Percentiles rank a stretch among this genome's conserved stretches.
Evolutionary conservation across 176 grass and related monocot species (phyloP).

Genomic region (Metroxylon sagu): DNA sequence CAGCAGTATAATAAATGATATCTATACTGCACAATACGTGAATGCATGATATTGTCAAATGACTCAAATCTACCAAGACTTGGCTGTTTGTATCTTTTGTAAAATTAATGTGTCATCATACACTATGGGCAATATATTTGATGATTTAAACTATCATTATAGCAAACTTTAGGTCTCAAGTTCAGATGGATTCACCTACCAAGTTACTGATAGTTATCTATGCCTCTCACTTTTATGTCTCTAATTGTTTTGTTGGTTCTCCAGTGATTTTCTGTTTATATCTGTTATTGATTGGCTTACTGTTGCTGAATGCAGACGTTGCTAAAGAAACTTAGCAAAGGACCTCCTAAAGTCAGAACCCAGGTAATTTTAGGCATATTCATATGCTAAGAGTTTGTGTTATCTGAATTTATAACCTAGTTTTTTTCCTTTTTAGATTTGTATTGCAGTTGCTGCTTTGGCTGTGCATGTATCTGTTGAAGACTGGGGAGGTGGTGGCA

Average conservation of each 20-base stretch:
- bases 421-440: slow-evolving; percentile 61
- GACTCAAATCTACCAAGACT: too few species aligned
- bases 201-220: too few species aligned
- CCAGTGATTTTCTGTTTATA: neutral
- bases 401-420: slow-evolving; percentile 8
- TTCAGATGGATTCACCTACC: neutral
- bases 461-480: slow-evolving; percentile 88
- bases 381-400: slow-evolving; percentile 22
- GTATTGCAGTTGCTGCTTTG: slow-evolving; percentile 92
- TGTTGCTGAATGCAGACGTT: slow-evolving; percentile 41
- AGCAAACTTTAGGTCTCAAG: neutral
- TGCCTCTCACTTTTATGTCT: too few species aligned
- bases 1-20: too few species aligned
- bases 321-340: slow-evolving; percentile 81
- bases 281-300: neutral
- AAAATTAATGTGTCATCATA: too few species aligned
- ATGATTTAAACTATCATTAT: too few species aligned
- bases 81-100: too few species aligned
- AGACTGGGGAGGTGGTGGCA: slow-evolving; percentile 95
- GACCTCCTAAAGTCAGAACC: slow-evolving; percentile 91
- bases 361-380: slow-evolving; percentile 49
- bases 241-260: too few species aligned
- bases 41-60: too few species aligned
- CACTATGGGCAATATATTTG: too few species aligned
- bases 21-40: too few species aligned